phyloP scores from a whole-genome alignment of 1,284 basidiomycete species.

The Lentinus polychrous region DNA sequence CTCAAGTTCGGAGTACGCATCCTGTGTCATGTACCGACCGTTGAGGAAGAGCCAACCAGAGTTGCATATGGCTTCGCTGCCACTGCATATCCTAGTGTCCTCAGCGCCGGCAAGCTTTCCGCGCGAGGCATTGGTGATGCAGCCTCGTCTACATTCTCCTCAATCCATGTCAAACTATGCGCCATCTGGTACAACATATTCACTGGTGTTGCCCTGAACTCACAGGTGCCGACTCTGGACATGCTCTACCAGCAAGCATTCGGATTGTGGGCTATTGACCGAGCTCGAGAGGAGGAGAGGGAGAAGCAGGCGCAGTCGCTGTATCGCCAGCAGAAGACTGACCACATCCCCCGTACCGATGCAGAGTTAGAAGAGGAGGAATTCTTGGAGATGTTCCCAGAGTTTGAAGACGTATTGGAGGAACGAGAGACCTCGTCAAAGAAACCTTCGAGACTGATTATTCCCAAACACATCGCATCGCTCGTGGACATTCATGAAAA shows the following conservation, averaged over 20 bases:
- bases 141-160: conserved; percentile 17
- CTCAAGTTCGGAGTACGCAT: conserved; percentile 75
- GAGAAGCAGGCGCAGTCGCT: conserved; percentile 67
- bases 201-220: conserved; percentile 26
- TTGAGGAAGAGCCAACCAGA: conserved; percentile 2
- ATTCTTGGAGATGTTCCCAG: conserved; percentile 78
- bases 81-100: conserved; percentile 49
- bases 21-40: conserved; percentile 26
- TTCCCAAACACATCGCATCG: conserved; percentile 13
- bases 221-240: conserved; percentile 32
- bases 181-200: conserved; percentile 41
- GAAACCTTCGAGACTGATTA: not conserved
- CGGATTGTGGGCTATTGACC: conserved; percentile 80
- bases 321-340: conserved; percentile 66
- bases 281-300: conserved; percentile 60
- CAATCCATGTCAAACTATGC: conserved; percentile 46
- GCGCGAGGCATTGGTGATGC: conserved; percentile 6
- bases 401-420: conserved; percentile 63
- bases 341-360: conserved; percentile 59
- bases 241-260: conserved; percentile 67
- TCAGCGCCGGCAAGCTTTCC: conserved; percentile 32
- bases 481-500: conserved; percentile 34
- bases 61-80: conserved; percentile 28
- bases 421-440: conserved; percentile 6
- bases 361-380: conserved; percentile 77